phyloP scores from a whole-genome alignment of 305 asterid species.

The Andrographis paniculata region DNA sequence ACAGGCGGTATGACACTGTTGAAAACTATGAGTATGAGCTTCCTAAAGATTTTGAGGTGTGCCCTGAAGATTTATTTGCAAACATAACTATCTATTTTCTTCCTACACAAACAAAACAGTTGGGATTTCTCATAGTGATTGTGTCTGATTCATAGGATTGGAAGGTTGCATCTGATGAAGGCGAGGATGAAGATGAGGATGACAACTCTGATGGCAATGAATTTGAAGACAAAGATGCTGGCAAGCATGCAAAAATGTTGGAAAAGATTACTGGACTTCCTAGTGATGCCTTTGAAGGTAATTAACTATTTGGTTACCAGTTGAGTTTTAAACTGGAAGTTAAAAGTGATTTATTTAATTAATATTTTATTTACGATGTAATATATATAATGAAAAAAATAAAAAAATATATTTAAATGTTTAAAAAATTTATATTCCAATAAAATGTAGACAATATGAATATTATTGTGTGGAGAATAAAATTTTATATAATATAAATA shows the following conservation, averaged over 20 bases:
- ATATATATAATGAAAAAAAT: no score
- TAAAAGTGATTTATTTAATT: no score
- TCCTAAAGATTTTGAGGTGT: conserved; percentile 70
- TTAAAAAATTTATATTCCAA: no score
- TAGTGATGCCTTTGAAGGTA: conserved; percentile 68
- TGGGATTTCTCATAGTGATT: not conserved
- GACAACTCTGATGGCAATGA: conserved; percentile 24
- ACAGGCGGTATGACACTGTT: conserved; percentile 67
- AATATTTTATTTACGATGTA: no score
- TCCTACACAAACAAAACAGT: not conserved
- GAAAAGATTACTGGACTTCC: conserved; percentile 80
- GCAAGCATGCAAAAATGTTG: conserved; percentile 65
- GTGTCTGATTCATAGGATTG: conserved; percentile 48
- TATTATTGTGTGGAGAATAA: no score
- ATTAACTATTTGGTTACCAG: no score
- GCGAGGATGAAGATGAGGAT: conserved; percentile 31
- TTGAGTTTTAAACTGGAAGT: no score
- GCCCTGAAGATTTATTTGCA: not conserved
- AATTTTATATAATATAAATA: no score
- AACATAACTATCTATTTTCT: not conserved
- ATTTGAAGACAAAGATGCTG: conserved; percentile 35
- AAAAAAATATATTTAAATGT: no score
- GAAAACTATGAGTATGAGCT: conserved; percentile 70
- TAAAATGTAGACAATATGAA: no score
- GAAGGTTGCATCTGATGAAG: conserved; percentile 61